Evolutionary conservation across 2,329 filamentous ascomycete genomes (phyloP).

Genomic region (Apiospora aurea): DNA sequence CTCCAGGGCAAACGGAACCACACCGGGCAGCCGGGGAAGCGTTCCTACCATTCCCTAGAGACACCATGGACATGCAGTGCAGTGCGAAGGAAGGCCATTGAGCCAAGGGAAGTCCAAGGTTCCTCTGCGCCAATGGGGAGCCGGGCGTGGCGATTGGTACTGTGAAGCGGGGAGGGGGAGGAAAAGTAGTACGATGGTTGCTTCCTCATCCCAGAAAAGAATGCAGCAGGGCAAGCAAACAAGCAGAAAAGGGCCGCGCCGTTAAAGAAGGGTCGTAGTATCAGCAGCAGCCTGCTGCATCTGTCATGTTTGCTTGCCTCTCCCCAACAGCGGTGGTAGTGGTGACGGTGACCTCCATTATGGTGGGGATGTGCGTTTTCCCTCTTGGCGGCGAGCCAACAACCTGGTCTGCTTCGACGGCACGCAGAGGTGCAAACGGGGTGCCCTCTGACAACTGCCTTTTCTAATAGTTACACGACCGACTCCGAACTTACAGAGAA

Average conservation of each 20-base stretch:
- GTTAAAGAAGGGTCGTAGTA: conserved; percentile 1
- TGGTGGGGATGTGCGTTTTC: neutral
- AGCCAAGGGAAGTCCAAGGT: neutral
- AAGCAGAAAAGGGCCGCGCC: conserved; percentile 14
- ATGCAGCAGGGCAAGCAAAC: conserved; percentile 7
- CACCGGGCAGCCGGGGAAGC: conserved; percentile 8
- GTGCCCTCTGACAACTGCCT: conserved; percentile 18
- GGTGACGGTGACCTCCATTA: neutral
- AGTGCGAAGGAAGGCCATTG: conserved; percentile 3
- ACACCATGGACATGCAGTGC: neutral
- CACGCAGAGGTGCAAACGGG: conserved; percentile 1
- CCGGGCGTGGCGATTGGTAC: neutral
- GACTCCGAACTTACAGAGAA: neutral
- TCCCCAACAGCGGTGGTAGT: neutral
- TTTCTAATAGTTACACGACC: conserved; percentile 17
- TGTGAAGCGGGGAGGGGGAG: neutral
- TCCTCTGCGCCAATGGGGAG: neutral
- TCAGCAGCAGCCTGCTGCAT: neutral
- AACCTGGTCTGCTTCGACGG: neutral
- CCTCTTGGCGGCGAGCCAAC: neutral
- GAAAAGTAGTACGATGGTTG: neutral
- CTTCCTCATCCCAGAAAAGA: conserved; percentile 5
- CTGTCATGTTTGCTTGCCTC: conserved; percentile 16
- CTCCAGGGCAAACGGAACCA: conserved; percentile 7
- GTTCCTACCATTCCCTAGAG: conserved; percentile 9